A percentile compares a stretch with the other conserved stretches of the same genome.
These are phyloP conservation scores for Haemoproteus tartakovskyi DNA, from an alignment of 169 alveolate genomes.

Conservation along the genomic window DNA sequence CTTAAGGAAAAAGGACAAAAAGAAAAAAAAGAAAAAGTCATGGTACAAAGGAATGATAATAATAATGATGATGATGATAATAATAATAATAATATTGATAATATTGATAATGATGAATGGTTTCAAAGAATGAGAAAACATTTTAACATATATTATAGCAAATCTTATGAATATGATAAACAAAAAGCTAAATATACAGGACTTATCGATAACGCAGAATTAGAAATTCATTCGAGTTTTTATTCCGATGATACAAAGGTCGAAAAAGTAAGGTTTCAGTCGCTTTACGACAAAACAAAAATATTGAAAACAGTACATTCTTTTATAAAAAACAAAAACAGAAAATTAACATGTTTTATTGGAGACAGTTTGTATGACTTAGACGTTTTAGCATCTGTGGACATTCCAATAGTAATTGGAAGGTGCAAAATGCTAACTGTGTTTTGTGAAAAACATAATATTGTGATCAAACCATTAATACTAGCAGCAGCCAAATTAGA, in stretches of 20 bases:
- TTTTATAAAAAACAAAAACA: conserved; percentile 1
- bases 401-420: conserved; percentile 39
- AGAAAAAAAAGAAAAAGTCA: neutral
- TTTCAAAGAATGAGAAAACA: conserved; percentile 8
- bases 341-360: conserved; percentile 31
- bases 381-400: conserved; percentile 26
- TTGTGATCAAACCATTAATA: conserved; percentile 27
- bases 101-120: neutral
- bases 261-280: conserved; percentile 1
- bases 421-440: neutral
- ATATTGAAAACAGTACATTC: conserved; percentile 5
- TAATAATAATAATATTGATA: neutral
- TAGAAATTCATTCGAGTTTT: conserved; percentile 21
- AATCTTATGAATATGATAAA: conserved; percentile 28
- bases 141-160: conserved; percentile 37
- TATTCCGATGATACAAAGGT: neutral
- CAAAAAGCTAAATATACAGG: conserved; percentile 16
- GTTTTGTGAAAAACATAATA: conserved; percentile 47
- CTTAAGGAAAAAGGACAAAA: too few relatives aligned
- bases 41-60: too few relatives aligned
- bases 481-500: conserved; percentile 60
- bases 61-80: neutral
- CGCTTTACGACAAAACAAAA: conserved; percentile 29
- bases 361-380: conserved; percentile 52
- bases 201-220: neutral